These are phyloP conservation scores for Petunia secreta DNA, from an alignment of 257 asterid genomes.

Conservation along the genomic window DNA sequence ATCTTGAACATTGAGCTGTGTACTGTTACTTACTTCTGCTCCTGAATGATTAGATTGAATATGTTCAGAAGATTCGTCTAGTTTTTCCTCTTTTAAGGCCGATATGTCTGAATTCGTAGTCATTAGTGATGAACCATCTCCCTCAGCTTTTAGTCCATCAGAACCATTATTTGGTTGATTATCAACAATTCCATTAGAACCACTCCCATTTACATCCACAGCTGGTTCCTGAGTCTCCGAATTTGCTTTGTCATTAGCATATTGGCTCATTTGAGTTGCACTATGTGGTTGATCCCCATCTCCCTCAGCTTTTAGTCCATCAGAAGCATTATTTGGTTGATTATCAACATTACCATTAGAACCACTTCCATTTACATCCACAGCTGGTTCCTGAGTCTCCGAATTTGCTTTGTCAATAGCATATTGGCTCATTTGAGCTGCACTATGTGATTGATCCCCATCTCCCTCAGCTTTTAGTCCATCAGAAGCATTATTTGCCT, in stretches of 20 bases:
- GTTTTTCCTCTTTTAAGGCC: slow-evolving; percentile 31
- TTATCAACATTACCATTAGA: not conserved
- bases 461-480: too few species aligned
- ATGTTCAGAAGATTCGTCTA: slow-evolving; percentile 10
- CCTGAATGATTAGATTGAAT: slow-evolving; percentile 37
- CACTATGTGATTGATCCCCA: too few species aligned
- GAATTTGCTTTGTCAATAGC: too few species aligned
- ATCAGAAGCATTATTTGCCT: not conserved
- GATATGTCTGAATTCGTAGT: not conserved
- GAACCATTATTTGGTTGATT: not conserved
- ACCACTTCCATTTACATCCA: too few species aligned
- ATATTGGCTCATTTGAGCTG: too few species aligned
- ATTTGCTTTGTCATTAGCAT: slow-evolving; percentile 35
- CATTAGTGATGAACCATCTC: not conserved
- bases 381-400: too few species aligned
- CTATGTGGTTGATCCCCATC: slow-evolving; percentile 43
- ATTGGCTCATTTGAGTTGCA: slow-evolving; percentile 32
- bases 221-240: slow-evolving; percentile 16
- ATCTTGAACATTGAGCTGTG: not conserved
- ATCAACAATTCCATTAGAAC: not conserved
- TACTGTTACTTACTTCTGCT: slow-evolving; percentile 27
- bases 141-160: not conserved
- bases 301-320: not conserved
- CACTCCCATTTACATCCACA: not conserved
- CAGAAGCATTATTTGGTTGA: not conserved